Conservation (phyloP, 768 basidiomycete genomes). For the Phanerochaete carnosa region DNA sequence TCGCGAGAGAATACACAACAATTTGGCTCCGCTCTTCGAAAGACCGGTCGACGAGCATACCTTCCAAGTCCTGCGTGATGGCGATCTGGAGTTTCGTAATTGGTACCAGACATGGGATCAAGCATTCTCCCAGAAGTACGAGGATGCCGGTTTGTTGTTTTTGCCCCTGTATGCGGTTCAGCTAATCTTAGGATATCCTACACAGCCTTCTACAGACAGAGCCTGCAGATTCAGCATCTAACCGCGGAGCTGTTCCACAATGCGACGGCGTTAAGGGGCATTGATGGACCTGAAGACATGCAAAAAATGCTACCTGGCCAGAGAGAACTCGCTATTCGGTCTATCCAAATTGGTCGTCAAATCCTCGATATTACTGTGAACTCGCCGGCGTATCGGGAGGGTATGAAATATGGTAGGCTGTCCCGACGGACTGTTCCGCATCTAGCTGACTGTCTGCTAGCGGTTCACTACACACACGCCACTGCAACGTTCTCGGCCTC, state of each 20-base stretch:
- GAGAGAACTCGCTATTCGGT: constrained; percentile 73
- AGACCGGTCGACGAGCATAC: constrained; percentile 72
- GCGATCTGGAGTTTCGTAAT: constrained; percentile 71
- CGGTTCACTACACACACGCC: constrained; percentile 89
- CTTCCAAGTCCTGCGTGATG: constrained; percentile 65
- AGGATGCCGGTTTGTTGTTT: constrained; percentile 59
- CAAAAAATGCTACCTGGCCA: constrained; percentile 79
- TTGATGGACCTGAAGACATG: constrained; percentile 84
- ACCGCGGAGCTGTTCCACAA: constrained; percentile 85
- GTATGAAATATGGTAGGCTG: constrained; percentile 82
- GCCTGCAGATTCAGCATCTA: constrained; percentile 81
- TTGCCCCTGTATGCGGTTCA: neutral
- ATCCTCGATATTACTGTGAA: constrained; percentile 84
- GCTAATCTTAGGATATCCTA: neutral
- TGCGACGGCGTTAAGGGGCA: constrained; percentile 77
- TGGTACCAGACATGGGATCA: constrained; percentile 86
- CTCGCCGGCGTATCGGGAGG: constrained; percentile 81
- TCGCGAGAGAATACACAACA: constrained; percentile 82
- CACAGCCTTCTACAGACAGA: constrained; percentile 83
- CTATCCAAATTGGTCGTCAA: constrained; percentile 78
- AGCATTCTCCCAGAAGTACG: constrained; percentile 77
- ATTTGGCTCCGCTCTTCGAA: constrained; percentile 70
- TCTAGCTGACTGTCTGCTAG: constrained; percentile 32
- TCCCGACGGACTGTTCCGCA: neutral
- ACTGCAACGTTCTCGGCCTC: constrained; percentile 93